These are phyloP conservation scores for Puccinia sorghi DNA, from an alignment of 1,284 basidiomycete genomes.

Conservation along the genomic window DNA sequence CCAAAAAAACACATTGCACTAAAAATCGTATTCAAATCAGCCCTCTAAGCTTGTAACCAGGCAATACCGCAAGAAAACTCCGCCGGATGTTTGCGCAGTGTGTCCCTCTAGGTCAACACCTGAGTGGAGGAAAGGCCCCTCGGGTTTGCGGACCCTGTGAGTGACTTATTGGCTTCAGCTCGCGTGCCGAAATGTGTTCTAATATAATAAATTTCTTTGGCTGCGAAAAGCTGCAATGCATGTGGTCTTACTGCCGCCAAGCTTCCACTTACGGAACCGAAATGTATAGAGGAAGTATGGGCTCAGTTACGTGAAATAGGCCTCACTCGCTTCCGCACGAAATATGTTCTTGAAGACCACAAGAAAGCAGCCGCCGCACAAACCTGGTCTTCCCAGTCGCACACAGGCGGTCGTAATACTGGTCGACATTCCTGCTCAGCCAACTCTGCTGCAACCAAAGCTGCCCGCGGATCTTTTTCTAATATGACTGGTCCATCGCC, in stretches of 20 bases:
- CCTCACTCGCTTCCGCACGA: constrained; percentile 19
- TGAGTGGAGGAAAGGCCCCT: constrained; percentile 48
- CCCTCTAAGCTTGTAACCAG: constrained; percentile 26
- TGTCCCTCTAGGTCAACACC: constrained; percentile 22
- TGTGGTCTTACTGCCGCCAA: constrained; percentile 48
- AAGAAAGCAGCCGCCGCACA: constrained; percentile 42
- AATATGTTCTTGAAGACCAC: background rate
- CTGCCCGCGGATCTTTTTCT: constrained; percentile 4
- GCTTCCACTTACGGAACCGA: constrained; percentile 21
- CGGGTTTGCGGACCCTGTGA: constrained; percentile 46
- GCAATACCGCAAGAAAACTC: constrained; percentile 48
- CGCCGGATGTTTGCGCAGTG: constrained; percentile 41
- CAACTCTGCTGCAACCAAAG: background rate
- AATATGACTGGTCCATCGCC: background rate
- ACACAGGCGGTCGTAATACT: background rate
- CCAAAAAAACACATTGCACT: background rate
- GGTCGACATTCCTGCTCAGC: constrained; percentile 13
- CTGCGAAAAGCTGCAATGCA: constrained; percentile 38
- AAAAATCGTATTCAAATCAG: too few species aligned
- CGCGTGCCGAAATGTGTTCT: background rate
- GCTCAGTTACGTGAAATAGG: constrained; percentile 40
- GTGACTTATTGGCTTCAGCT: background rate
- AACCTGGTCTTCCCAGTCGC: constrained; percentile 35
- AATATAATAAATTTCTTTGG: background rate
- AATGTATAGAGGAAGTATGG: constrained; percentile 43